Evolutionary conservation across 1,284 basidiomycete genomes (phyloP).

Genomic region (Vanrija humicola): DNA sequence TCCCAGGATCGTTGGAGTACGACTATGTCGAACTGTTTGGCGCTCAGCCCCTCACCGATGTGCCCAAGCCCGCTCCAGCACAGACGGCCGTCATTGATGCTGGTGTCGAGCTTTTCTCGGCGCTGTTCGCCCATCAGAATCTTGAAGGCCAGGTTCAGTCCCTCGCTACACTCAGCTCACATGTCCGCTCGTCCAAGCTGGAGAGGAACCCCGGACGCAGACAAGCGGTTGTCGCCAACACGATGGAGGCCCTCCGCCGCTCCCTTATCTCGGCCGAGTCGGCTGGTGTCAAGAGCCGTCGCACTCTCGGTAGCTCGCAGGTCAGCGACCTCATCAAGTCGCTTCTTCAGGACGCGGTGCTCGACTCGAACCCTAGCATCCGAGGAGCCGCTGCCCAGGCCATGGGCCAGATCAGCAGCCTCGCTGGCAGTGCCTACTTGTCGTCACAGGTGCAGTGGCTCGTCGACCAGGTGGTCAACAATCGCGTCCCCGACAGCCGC

Average conservation of each 20-base stretch:
- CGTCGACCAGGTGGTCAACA: constrained; percentile 93
- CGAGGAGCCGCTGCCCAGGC: constrained; percentile 82
- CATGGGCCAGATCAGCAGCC: constrained; percentile 78
- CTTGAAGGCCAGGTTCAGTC: constrained; percentile 63
- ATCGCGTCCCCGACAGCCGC: constrained; percentile 86
- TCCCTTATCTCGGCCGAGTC: constrained; percentile 63
- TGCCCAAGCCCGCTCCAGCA: constrained; percentile 61
- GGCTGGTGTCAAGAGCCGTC: constrained; percentile 56
- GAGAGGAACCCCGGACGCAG: constrained; percentile 87
- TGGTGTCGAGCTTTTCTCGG: constrained; percentile 78
- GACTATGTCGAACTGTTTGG: constrained; percentile 72
- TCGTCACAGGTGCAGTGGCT: constrained; percentile 84
- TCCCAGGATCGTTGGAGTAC: constrained; percentile 80
- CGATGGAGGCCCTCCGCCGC: constrained; percentile 72
- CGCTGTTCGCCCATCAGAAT: constrained; percentile 75
- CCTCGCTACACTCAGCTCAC: constrained; percentile 60
- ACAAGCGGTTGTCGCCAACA: constrained; percentile 80
- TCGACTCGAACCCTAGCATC: constrained; percentile 74
- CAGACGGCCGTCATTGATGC: constrained; percentile 83
- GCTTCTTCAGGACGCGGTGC: constrained; percentile 74
- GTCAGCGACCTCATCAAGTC: constrained; percentile 66
- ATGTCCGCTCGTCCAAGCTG: constrained; percentile 68
- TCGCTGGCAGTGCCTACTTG: constrained; percentile 81
- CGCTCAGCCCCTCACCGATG: constrained; percentile 12
- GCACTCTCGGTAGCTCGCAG: constrained; percentile 65